A percentile compares a stretch with the other conserved stretches of the same genome.
Evolutionary conservation across 2,329 filamentous ascomycete species (phyloP).

Genomic region (Leptographium wingfieldii): DNA sequence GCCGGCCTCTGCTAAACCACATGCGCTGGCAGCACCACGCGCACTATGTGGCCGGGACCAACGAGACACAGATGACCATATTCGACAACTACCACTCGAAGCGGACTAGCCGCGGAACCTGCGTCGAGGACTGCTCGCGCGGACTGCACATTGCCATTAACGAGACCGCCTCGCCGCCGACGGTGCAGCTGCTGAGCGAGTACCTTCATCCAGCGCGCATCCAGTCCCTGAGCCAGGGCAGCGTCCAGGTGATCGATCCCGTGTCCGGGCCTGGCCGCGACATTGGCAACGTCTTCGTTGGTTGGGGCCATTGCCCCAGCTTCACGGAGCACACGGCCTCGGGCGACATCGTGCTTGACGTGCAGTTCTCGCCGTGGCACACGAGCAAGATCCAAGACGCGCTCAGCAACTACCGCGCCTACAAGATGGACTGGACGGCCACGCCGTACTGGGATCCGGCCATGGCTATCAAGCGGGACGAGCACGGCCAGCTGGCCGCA

Average conservation of each 20-base stretch:
- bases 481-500: background rate
- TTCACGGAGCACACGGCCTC: conserved; percentile 32
- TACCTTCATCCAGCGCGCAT: conserved; percentile 28
- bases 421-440: conserved; percentile 39
- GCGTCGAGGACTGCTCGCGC: conserved; percentile 21
- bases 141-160: conserved; percentile 33
- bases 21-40: conserved; percentile 35
- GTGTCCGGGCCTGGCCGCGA: background rate
- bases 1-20: background rate
- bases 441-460: conserved; percentile 25
- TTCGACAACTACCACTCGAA: conserved; percentile 35
- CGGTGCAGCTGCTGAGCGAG: conserved; percentile 29
- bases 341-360: conserved; percentile 39
- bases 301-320: conserved; percentile 40
- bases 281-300: conserved; percentile 37
- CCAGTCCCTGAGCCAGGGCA: conserved; percentile 21
- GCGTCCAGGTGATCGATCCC: conserved; percentile 38
- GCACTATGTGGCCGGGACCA: conserved; percentile 25
- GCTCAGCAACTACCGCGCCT: conserved; percentile 40
- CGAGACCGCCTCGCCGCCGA: conserved; percentile 22
- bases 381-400: background rate
- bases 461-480: conserved; percentile 9
- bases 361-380: conserved; percentile 19
- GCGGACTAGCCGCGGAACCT: conserved; percentile 21
- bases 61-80: conserved; percentile 28